Base-by-base conservation (phyloP, 2,329 filamentous ascomycete genomes). In the Alternaria dauci region DNA sequence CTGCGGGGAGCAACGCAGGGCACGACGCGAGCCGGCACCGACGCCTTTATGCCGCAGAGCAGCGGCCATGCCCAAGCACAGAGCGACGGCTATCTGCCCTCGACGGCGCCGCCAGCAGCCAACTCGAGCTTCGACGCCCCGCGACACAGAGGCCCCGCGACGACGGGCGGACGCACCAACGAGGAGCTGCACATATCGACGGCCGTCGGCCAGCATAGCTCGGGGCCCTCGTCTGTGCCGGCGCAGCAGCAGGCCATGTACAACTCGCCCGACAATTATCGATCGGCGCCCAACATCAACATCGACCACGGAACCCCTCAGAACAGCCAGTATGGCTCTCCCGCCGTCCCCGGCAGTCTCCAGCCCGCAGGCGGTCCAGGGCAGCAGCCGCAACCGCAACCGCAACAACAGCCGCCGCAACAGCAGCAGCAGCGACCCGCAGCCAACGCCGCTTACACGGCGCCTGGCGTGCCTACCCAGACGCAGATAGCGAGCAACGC, bases 391-490 rank as follows among this genome's bases (percentile, higher is more conserved):
- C 58, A 50, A 39, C 50, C 50, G 18, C 59, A 47, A 16, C 58
- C 44, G 30, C 59, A 52, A 84, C 55, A 81, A 79, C 80, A 79
- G 16, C 53, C 30, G 16, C 58, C 50, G 42, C 59, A 52, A 36
- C 54, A 50, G 18, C 59, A 55, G 84, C 55, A 81, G 79, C 80
- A 79, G 67, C 83, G 88, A 63, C 86, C 87, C 43, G 80, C 76
- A 32, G 80, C 84, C 34, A 79, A 85, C 41, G 82, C 85, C 28
- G 75, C 83, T 53, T 88, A 86, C 73, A 86, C 86, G 12, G 85
- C 87, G 26, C 84, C 88, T 7, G 81, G 81, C n/a, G 76, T 88
- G 55, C 86, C 87, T 65, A 86, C 86, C 28, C 80, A 87, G 67
- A 83, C 83, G 55, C 76, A 78, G 67, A 76, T 82, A 61, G 75